Percentiles rank a stretch among this genome's conserved stretches.
These are phyloP conservation scores for Paramecium caudatum DNA, from an alignment of 73 alveolate species.

Conservation along the genomic window DNA sequence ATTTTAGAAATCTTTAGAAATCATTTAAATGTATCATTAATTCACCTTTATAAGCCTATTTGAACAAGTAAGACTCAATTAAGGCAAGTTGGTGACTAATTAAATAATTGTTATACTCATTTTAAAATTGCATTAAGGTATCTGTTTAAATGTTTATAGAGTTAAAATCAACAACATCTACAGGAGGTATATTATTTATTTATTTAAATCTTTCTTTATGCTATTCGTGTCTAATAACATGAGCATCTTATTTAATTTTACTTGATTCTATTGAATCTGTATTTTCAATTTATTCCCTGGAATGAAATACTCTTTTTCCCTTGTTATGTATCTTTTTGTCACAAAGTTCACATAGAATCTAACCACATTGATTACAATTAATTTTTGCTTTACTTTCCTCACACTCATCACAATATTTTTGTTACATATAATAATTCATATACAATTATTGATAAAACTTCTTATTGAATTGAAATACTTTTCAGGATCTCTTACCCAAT, in stretches of 20 bases:
- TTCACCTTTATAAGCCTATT: conserved; percentile 50
- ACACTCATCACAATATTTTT: conserved; percentile 82
- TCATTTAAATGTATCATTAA: conserved; percentile 57
- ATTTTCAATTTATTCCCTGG: conserved; percentile 56
- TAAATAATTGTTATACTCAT: not conserved
- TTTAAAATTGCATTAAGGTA: conserved; percentile 32
- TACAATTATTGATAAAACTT: conserved; percentile 23
- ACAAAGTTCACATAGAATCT: conserved; percentile 80
- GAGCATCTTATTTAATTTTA: conserved; percentile 55
- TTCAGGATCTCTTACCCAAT: conserved; percentile 73
- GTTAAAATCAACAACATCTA: conserved; percentile 13
- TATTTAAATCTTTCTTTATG: conserved; percentile 61
- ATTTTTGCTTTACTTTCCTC: conserved; percentile 80
- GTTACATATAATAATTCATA: not conserved
- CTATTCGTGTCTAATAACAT: conserved; percentile 46
- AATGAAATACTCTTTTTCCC: conserved; percentile 82
- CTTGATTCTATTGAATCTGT: conserved; percentile 34
- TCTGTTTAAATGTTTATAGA: not conserved
- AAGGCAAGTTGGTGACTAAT: not conserved
- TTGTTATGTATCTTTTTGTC: conserved; percentile 81
- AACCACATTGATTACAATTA: conserved; percentile 81
- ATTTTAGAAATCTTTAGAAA: conserved; percentile 20
- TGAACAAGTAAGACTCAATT: conserved; percentile 17
- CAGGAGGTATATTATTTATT: conserved; percentile 30
- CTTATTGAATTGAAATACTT: conserved; percentile 39